These are phyloP conservation scores for Tuber indicum DNA, from an alignment of 495 filamentous ascomycete genomes.

Conservation along the genomic window DNA sequence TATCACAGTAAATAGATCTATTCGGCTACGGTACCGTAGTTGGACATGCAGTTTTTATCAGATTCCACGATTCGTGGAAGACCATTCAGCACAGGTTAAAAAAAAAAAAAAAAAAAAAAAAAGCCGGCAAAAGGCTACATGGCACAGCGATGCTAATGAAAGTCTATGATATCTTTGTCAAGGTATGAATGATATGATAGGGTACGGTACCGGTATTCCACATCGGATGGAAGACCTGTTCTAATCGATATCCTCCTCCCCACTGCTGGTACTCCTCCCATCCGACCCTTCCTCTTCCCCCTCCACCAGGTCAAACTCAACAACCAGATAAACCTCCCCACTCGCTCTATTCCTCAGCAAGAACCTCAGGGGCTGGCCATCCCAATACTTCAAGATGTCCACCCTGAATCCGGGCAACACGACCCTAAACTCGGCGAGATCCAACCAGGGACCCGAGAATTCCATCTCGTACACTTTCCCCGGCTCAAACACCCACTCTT, in stretches of 20 bases:
- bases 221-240: background rate
- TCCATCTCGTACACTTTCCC: constrained; percentile 62
- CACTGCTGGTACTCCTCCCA: background rate
- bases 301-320: constrained; percentile 53
- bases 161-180: too few relatives aligned
- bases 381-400: constrained; percentile 71
- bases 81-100: constrained; percentile 9
- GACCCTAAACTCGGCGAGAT: constrained; percentile 77
- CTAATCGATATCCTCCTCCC: constrained; percentile 14
- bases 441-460: constrained; percentile 89
- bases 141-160: background rate
- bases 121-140: background rate
- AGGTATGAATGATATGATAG: too few relatives aligned
- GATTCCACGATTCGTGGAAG: background rate
- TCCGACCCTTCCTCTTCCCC: constrained; percentile 1
- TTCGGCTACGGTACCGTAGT: constrained; percentile 11
- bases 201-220: background rate
- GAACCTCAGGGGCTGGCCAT: constrained; percentile 65
- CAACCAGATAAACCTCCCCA: constrained; percentile 64
- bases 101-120: constrained; percentile 12
- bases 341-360: constrained; percentile 70
- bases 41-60: constrained; percentile 1
- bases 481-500: constrained; percentile 49
- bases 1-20: background rate
- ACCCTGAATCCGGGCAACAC: constrained; percentile 71